These are phyloP conservation scores for Rhypophila decipiens DNA, from an alignment of 495 filamentous ascomycete genomes.

Conservation along the genomic window DNA sequence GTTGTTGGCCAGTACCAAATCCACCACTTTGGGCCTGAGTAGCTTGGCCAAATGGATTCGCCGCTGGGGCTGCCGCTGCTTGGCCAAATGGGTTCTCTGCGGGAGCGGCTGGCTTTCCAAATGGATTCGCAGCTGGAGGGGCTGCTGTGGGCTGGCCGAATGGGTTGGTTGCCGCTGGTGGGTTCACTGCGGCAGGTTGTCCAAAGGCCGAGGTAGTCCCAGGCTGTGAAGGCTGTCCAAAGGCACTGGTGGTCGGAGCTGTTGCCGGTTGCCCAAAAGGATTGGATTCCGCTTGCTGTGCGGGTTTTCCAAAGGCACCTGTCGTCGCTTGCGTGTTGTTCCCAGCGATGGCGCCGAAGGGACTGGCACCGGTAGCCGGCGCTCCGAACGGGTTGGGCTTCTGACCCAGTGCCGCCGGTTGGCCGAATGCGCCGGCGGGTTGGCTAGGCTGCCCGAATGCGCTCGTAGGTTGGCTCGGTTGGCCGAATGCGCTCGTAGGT, in stretches of 20 bases:
- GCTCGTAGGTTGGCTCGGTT: slow-evolving; percentile 26
- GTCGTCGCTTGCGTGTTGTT: too few relatives aligned
- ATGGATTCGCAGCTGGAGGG: slow-evolving; percentile 10
- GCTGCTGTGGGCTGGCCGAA: slow-evolving; percentile 5
- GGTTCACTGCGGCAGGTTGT: not conserved
- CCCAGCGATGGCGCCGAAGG: slow-evolving; percentile 1
- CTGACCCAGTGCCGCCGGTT: slow-evolving; percentile 17
- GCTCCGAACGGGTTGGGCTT: slow-evolving; percentile 23
- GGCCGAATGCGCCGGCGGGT: slow-evolving; percentile 18
- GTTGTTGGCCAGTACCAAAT: too few relatives aligned
- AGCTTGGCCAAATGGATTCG: slow-evolving; percentile 34
- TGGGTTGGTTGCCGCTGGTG: slow-evolving; percentile 1
- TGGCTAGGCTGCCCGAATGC: slow-evolving; percentile 25
- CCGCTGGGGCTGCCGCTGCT: not conserved
- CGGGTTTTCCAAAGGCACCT: slow-evolving; percentile 5
- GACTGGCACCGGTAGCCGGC: slow-evolving; percentile 1
- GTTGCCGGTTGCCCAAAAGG: slow-evolving; percentile 18
- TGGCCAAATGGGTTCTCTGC: not conserved
- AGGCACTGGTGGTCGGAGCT: slow-evolving; percentile 10
- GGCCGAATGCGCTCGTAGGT: slow-evolving; percentile 27
- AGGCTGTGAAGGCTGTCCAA: slow-evolving; percentile 15
- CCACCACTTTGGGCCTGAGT: too few relatives aligned
- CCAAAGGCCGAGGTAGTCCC: slow-evolving; percentile 4
- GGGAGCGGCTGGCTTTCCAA: slow-evolving; percentile 15
- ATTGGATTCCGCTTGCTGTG: not conserved